Conservation (phyloP, 768 basidiomycete species). For the Trametes sanguinea region DNA sequence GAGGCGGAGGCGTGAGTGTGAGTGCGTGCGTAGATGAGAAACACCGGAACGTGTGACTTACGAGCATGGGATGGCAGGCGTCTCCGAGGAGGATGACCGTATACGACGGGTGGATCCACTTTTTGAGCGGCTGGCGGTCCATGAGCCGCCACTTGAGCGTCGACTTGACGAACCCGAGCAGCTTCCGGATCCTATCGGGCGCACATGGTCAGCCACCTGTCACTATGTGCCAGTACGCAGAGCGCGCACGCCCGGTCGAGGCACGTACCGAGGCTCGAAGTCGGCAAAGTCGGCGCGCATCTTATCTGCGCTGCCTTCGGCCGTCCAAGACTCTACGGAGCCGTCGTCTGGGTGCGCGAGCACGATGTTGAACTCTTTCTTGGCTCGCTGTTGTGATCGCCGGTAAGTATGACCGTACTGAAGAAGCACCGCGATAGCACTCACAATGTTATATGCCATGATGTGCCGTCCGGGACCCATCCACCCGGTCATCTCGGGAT, state of each 20-base stretch:
- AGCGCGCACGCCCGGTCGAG: background rate
- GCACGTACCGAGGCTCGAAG: conserved; percentile 42
- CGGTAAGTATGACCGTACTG: background rate
- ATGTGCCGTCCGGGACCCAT: conserved; percentile 54
- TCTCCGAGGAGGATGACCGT: conserved; percentile 42
- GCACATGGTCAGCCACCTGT: too few species aligned
- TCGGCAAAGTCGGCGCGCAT: conserved; percentile 45
- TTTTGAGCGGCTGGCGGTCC: conserved; percentile 42
- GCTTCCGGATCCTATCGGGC: conserved; percentile 36
- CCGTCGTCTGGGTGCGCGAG: conserved; percentile 42
- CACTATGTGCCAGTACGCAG: background rate
- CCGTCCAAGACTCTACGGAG: conserved; percentile 45
- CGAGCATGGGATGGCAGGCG: conserved; percentile 47
- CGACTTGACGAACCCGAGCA: conserved; percentile 38
- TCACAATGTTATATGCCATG: conserved; percentile 48
- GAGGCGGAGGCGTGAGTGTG: background rate
- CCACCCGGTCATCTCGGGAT: conserved; percentile 57
- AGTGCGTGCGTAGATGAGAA: background rate
- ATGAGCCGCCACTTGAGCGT: conserved; percentile 47
- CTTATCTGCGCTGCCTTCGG: conserved; percentile 44
- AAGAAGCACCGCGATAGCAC: conserved; percentile 19
- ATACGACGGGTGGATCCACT: conserved; percentile 41
- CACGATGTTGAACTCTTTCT: conserved; percentile 41
- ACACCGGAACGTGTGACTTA: conserved; percentile 21
- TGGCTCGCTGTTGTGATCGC: conserved; percentile 31